Conservation (phyloP, 2,329 filamentous ascomycete genomes). For the Fusarium pseudoanthophilum region DNA sequence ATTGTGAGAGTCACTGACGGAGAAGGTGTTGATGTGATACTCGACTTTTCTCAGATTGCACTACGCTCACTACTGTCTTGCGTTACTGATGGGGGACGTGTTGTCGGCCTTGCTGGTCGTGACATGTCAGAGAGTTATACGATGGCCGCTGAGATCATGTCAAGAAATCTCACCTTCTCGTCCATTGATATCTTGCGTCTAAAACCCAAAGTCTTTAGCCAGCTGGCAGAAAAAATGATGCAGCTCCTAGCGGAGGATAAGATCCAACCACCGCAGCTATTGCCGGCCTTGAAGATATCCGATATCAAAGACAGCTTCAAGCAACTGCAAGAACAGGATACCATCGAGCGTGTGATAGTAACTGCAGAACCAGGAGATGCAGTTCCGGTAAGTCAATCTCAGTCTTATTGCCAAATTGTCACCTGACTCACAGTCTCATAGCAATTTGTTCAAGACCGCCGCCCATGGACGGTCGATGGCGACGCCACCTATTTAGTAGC, state of each 20-base stretch:
- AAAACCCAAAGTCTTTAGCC: background rate
- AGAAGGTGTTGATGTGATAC: background rate
- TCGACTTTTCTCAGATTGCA: background rate
- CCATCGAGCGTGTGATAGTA: background rate
- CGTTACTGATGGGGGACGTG: fast-evolving
- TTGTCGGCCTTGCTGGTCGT: background rate
- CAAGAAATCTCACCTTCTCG: background rate
- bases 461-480: background rate
- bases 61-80: background rate
- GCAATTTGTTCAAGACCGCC: background rate
- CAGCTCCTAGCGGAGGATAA: background rate
- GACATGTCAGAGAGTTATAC: fast-evolving
- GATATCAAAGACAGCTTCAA: background rate
- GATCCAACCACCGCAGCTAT: fast-evolving
- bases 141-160: fast-evolving
- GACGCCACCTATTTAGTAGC: constrained; percentile 30
- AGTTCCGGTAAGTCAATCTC: background rate
- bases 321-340: background rate
- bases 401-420: fast-evolving
- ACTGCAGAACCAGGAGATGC: fast-evolving
- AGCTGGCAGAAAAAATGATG: background rate
- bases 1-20: background rate
- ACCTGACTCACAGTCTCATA: background rate
- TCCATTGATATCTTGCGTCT: background rate
- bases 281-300: fast-evolving